These are phyloP conservation scores for Botryotinia globosa DNA, from an alignment of 2,329 filamentous ascomycete genomes.

Conservation along the genomic window DNA sequence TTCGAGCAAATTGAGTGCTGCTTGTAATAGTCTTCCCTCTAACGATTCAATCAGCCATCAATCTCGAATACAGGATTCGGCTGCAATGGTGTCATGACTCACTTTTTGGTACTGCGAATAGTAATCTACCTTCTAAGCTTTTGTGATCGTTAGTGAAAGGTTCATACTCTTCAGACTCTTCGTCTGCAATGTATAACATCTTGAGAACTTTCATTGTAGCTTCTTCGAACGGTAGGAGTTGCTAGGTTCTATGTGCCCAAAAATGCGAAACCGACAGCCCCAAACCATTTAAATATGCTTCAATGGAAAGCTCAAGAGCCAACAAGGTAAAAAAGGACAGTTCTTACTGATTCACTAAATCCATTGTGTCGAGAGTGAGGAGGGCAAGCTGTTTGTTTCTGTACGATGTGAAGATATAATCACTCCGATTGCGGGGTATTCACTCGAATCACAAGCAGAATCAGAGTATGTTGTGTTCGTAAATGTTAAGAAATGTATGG, in stretches of 20 bases:
- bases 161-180: slow-evolving; percentile 43
- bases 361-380: slow-evolving; percentile 44
- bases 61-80: slow-evolving; percentile 5
- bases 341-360: slow-evolving; percentile 59
- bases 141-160: slow-evolving; percentile 40
- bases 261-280: background rate
- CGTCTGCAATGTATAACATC: slow-evolving; percentile 40
- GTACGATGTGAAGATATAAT: slow-evolving; percentile 5
- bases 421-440: slow-evolving; percentile 20
- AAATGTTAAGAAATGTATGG: background rate
- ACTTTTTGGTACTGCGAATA: slow-evolving; percentile 99
- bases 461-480: background rate
- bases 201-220: slow-evolving; percentile 4
- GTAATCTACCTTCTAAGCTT: slow-evolving; percentile 86
- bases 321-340: slow-evolving; percentile 26
- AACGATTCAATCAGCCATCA: slow-evolving; percentile 26
- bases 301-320: slow-evolving; percentile 4
- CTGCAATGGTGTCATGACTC: slow-evolving; percentile 44
- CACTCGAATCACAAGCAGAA: slow-evolving; percentile 13
- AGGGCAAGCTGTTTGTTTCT: background rate
- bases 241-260: background rate
- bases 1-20: slow-evolving; percentile 83
- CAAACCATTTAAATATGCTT: background rate
- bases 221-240: background rate
- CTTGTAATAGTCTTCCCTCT: slow-evolving; percentile 92